Evolutionary conservation across 768 basidiomycete genomes (phyloP).

Genomic region (Collybiopsis luxurians): DNA sequence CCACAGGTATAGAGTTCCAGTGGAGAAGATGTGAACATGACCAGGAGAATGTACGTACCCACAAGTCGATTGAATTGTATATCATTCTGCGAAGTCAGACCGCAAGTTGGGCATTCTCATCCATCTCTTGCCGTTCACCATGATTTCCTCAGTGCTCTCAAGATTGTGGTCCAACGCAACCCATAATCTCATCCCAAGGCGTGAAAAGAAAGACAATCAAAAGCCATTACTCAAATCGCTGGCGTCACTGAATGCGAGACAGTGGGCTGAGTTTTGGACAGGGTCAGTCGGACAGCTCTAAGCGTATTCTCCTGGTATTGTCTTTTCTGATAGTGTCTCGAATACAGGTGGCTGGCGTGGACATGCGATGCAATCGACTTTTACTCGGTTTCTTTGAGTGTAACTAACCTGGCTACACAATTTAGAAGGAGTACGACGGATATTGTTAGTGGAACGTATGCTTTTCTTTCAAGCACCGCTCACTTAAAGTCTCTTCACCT

Average conservation of each 20-base stretch:
- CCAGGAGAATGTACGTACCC: no score
- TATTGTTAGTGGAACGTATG: no score
- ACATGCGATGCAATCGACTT: conserved; percentile 66
- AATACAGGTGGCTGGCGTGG: conserved; percentile 52
- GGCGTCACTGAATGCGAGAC: conserved; percentile 42
- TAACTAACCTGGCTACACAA: conserved; percentile 29
- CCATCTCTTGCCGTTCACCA: no score
- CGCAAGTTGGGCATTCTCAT: no score
- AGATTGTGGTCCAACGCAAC: not conserved
- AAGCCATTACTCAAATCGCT: conserved; percentile 45
- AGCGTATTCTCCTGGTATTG: conserved; percentile 18
- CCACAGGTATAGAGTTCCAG: no score
- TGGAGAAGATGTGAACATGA: no score
- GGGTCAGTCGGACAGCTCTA: no score
- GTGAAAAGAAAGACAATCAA: conserved; percentile 35
- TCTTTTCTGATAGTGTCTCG: not conserved
- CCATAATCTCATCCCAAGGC: conserved; percentile 29
- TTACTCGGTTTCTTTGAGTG: conserved; percentile 52
- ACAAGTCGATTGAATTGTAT: no score
- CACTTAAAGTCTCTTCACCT: conserved; percentile 34
- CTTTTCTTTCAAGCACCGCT: conserved; percentile 52
- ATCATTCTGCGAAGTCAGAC: no score
- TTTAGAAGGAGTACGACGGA: conserved; percentile 25
- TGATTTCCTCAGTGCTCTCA: not conserved
- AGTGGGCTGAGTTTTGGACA: conserved; percentile 57